Evolutionary conservation across 2,329 filamentous ascomycete species (phyloP), one percentile per base, ranked within the genome.

Genomic region (Sclerotinia minor): DNA sequence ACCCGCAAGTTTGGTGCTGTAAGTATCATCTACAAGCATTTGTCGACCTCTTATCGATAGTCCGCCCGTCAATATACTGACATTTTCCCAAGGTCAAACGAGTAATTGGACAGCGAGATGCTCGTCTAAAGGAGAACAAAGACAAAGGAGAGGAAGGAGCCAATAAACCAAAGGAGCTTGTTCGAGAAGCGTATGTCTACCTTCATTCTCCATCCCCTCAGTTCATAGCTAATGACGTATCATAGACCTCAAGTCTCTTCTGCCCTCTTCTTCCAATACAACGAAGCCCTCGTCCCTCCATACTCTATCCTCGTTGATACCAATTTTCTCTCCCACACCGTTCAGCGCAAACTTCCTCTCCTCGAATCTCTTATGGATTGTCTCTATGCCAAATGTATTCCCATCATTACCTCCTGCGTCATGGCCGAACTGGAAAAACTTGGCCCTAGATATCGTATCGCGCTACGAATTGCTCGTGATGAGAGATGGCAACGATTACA

Each of bases 341-440:
- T 98, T 2, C 91, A 94, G 79, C 88, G 90, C 73, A 98, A 99
- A 81, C 86, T 98, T 26, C 92, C 94, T 45, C 82, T 98, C 17
- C 84, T 96, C 26, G 89, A 94, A 69, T 89, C 90, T 3, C 92
- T 97, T 83, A 97, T 97, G 92, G 93, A 97, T 78, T 91, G 92
- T 65, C 84, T 99, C 5, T 96, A 94, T 78, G 94, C 94, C 24
- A 96, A 96, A 75, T 95, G 92, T 78, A 92, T 89, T 29, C 92
- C 93, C 24, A 90, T 95, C 72, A 93, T 98, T 72, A 97, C 93
- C 2, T 86, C 87, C 72, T 94, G 91, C 81, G 89, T 89, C 1
- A 89, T 94, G 85, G 89, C 89, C 67, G 93, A 97, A 79, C 80
- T 97, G 71, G 93, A 97, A 77, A 96, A 96, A 78, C 84, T 97